Evolutionary conservation across 306 rosid genomes (phyloP).

Genomic region (Rosa persica): DNA sequence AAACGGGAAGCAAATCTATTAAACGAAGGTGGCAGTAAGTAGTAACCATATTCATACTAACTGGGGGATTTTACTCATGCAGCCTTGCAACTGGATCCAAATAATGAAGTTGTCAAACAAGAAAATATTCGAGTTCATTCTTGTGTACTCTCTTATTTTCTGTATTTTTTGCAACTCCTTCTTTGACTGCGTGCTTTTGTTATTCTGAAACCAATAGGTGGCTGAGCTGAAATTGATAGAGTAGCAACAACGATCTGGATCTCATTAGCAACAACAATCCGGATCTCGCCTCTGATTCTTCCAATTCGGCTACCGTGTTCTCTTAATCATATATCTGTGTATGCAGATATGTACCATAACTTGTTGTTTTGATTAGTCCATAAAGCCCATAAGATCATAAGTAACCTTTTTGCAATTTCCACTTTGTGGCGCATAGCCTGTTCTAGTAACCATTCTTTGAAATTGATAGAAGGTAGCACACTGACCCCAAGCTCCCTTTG

Average conservation of each 20-base stretch:
- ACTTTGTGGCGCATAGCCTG: no score
- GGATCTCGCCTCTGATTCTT: no score
- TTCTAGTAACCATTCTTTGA: no score
- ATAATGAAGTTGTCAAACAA: constrained; percentile 67
- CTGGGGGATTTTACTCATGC: constrained; percentile 33
- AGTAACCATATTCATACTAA: constrained; percentile 10
- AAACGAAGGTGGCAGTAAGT: neutral
- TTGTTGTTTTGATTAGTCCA: no score
- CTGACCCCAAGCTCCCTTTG: no score
- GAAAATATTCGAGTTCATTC: constrained; percentile 76
- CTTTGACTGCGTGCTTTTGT: constrained; percentile 22
- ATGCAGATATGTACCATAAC: no score
- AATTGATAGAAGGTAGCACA: no score
- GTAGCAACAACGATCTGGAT: constrained; percentile 38
- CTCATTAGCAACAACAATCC: neutral
- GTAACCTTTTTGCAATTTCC: neutral
- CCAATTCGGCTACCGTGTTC: no score
- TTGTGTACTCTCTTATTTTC: constrained; percentile 14
- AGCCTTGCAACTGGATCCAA: constrained; percentile 88
- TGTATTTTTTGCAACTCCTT: constrained; percentile 13
- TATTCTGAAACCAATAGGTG: constrained; percentile 45
- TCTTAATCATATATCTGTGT: no score
- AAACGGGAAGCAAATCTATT: neutral
- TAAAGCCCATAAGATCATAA: neutral
- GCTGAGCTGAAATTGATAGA: constrained; percentile 62